Base-by-base conservation (phyloP, 1,284 basidiomycete species). In the Fomitopsis betulina region DNA sequence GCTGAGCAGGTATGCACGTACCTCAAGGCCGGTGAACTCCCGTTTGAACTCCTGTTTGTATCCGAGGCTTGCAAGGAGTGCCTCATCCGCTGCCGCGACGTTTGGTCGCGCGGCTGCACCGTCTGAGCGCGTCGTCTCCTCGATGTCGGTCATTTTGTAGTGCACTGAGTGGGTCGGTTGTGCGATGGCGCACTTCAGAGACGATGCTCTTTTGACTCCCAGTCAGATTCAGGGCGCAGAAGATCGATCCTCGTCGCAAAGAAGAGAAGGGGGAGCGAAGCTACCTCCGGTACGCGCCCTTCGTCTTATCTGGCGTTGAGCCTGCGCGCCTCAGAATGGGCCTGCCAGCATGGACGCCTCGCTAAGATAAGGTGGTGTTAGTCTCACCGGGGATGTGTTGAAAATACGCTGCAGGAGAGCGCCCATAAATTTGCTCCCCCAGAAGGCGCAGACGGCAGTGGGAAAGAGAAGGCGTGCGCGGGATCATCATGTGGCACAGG, bases 31-130 rank as follows among this genome's bases (percentile, higher is more conserved):
- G 15, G 68, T 71, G 63, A 81, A 78, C 39, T 72, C 70, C n/a
- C 79, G 70, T 58, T 74, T 74, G 64, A 81, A 73, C 65, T 80
- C 78, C 55, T 78, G 76, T 62, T 75, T 74, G 65, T 81, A 81
- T 1, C 78, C 75, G 21, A 75, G 60, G 5, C 58, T 60, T 1
- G 70, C 71, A 3, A 76, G 69, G 12, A 69, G 61, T 6, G 61
- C 63, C 32, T 70, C 70, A 54, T 75, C 73, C 19, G 56, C 59
- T 7, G 30, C 47, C 4, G 53, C 59, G 30, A 60, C 53, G 49
- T 42, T 30, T 5, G 25, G 56, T 21, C 55, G 47, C n/a, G 3
- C 4, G 51, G 13, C 19, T 13, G 21, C 15, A 30, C 43, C 51
- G 15, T 40, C 32, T 5, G 35, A 8, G 17, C 9, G 37, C 7